Base-by-base conservation (phyloP, 2,329 filamentous ascomycete species). In the Apiospora aurea region DNA sequence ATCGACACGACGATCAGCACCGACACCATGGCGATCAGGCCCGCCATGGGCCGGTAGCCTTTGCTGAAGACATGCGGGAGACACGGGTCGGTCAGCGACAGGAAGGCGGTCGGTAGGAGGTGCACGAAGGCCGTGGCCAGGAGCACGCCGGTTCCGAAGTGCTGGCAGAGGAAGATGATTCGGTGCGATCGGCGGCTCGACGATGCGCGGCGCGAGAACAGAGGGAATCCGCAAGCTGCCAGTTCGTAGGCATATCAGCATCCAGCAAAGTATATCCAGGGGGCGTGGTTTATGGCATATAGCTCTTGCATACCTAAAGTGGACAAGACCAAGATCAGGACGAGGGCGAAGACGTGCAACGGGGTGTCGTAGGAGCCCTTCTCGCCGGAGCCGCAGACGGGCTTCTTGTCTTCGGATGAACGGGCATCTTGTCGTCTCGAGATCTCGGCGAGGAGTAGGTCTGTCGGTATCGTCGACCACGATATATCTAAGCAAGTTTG, bases 91-190 rank as follows among this genome's bases (percentile, higher is more conserved):
- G 88, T 92, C 26, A 93, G 84, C 53, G 90, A 91, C 72, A 86
- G 81, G 77, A 93, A 93, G 0, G 92, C 91, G 38, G 89, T 93
- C 70, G 90, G 91, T 4, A 92, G 87, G 16, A 93, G 85, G 82
- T 96, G 93, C 38, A 96, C 93, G 78, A 96, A 96, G 71, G 94
- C 93, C 0, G 94, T 96, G 14, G 94, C 93, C 74, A 96, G 92
- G n/a, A 96, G 85, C 26, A 96, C 94, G 72, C 94, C 94, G 0
- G 94, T 96, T 78, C 94, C 93, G 75, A 94, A 93, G 82, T 94
- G 92, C 75, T 92, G 90, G 77, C 90, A 91, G 74, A 91, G 84
- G 79, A 93, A 92, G 74, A 92, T 86, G 76, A 92, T 86, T 29
- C 81, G 86, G 74, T 86, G 86, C 70, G 91, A 90, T 71, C 88